Evolutionary conservation across 176 grass and related monocot genomes (phyloP), one percentile per base, ranked within the genome.

Genomic region (Coix lacrymajobi): DNA sequence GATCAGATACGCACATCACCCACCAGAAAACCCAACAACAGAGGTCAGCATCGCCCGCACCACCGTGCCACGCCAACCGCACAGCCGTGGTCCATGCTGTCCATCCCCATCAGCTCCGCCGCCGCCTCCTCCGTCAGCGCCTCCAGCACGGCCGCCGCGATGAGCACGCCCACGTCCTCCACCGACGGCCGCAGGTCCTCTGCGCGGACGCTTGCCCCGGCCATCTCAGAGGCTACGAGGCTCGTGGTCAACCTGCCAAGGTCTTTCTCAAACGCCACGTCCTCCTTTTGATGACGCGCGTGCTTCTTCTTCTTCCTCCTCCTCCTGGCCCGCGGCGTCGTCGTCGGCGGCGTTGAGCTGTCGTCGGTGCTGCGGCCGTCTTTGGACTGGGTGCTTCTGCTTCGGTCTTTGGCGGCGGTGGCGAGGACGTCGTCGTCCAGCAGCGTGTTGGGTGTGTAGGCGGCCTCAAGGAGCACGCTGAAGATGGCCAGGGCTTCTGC

Each of bases 71-170:
- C 29, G 34, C 26, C 77, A 45, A 20, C 72, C 60, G 62, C 79
- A 5, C 26, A 31, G 0, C 13, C 45, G 37, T 16, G 28, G 19
- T 22, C 11, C 41, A 19, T 20, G 14, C 24, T n/a, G n/a, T 1
- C 9, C 66, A 7, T 81, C 49, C 4, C 16, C 49, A 82, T 69
- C 63, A 81, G 52, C 73, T 87, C 85, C 73, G 28, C 33, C 66
- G 34, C 86, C 10, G 36, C 12, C 80, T 88, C 86, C 80, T 78
- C 86, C 80, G 45, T 65, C 74, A 88, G 73, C 2, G 19, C 25
- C 2, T 88, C 80, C 13, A 88, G 86, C 86, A 88, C 66, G 1
- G 80, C 56, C 0, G 57, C 74, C 9, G 80, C 86, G 11, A 87
- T 8, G 67, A 65, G 33, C 26, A 1, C 11, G 17, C 39, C 72